phyloP scores from a whole-genome alignment of 805 yeast species.

The Wickerhamomyces chaumierensis region DNA sequence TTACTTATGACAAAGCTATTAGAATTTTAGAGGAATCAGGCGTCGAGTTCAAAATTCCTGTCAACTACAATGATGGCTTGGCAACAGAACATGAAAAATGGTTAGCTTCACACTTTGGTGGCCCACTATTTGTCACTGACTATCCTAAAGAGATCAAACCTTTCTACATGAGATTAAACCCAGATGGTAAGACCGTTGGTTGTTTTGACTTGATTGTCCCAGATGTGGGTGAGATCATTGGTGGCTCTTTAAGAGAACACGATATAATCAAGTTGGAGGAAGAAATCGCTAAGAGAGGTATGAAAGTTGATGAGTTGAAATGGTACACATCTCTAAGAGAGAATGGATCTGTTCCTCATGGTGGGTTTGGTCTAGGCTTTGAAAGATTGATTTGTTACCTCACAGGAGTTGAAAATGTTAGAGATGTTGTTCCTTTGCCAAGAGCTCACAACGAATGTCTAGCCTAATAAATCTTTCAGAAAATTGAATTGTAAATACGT shows the following conservation, averaged over 20 bases:
- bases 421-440: slow-evolving; percentile 84
- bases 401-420: slow-evolving; percentile 64
- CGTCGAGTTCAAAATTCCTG: slow-evolving; percentile 29
- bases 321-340: slow-evolving; percentile 76
- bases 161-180: slow-evolving; percentile 72
- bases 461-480: slow-evolving; percentile 4
- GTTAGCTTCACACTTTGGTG: slow-evolving; percentile 55
- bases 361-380: slow-evolving; percentile 94
- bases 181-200: slow-evolving; percentile 52
- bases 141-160: slow-evolving; percentile 78
- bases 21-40: slow-evolving; percentile 27
- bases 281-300: slow-evolving; percentile 41
- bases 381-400: slow-evolving; percentile 74
- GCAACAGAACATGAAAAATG: slow-evolving; percentile 87
- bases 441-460: slow-evolving; percentile 49
- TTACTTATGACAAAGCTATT: slow-evolving; percentile 73
- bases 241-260: slow-evolving; percentile 90
- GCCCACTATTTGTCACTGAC: slow-evolving; percentile 83
- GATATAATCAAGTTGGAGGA: slow-evolving; percentile 31
- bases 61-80: slow-evolving; percentile 63
- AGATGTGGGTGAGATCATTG: slow-evolving; percentile 85
- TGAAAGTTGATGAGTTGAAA: slow-evolving; percentile 43
- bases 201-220: slow-evolving; percentile 88
- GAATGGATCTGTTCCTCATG: slow-evolving; percentile 84
- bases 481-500: too few species aligned